A percentile compares a stretch with the other conserved stretches of the same genome.
phyloP scores from a whole-genome alignment of 345 rosid species.

The Camelina neglecta region DNA sequence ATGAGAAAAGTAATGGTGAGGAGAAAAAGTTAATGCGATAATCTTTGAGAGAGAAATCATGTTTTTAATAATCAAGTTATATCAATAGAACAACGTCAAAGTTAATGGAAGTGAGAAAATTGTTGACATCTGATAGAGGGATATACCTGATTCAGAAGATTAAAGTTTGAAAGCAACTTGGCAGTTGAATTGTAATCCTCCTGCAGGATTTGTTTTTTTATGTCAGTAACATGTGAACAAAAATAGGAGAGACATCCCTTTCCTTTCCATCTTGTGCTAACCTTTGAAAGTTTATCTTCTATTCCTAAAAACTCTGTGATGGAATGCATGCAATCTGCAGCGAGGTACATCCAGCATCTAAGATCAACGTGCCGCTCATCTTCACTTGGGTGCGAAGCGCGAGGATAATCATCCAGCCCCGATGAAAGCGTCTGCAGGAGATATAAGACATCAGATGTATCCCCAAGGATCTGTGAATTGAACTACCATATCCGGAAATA shows the following conservation, averaged over 20 bases:
- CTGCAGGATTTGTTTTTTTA: slow-evolving; percentile 52
- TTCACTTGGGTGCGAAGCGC: slow-evolving; percentile 90
- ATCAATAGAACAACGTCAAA: neutral
- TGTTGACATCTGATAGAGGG: slow-evolving; percentile 22
- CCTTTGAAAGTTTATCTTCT: slow-evolving; percentile 54
- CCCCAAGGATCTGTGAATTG: neutral
- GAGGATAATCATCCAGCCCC: slow-evolving; percentile 97
- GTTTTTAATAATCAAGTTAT: neutral
- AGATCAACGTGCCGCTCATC: slow-evolving; percentile 97
- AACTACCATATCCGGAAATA: slow-evolving; percentile 17
- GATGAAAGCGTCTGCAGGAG: slow-evolving; percentile 55
- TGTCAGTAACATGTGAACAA: slow-evolving; percentile 30
- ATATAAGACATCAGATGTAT: slow-evolving; percentile 22
- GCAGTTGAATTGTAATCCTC: slow-evolving; percentile 63
- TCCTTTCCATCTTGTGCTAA: slow-evolving; percentile 33
- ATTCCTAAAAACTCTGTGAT: slow-evolving; percentile 59
- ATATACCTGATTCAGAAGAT: slow-evolving; percentile 74
- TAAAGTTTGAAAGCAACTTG: slow-evolving; percentile 77
- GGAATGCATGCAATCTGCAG: slow-evolving; percentile 87
- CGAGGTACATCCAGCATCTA: slow-evolving; percentile 98
- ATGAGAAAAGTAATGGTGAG: slow-evolving; percentile 2
- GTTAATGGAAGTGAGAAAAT: slow-evolving; percentile 4
- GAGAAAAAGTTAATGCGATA: neutral
- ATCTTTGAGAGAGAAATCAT: slow-evolving; percentile 8
- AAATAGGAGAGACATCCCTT: neutral